These are phyloP conservation scores for Aspergillus persii DNA, from an alignment of 2,329 filamentous ascomycete species.

Conservation along the genomic window DNA sequence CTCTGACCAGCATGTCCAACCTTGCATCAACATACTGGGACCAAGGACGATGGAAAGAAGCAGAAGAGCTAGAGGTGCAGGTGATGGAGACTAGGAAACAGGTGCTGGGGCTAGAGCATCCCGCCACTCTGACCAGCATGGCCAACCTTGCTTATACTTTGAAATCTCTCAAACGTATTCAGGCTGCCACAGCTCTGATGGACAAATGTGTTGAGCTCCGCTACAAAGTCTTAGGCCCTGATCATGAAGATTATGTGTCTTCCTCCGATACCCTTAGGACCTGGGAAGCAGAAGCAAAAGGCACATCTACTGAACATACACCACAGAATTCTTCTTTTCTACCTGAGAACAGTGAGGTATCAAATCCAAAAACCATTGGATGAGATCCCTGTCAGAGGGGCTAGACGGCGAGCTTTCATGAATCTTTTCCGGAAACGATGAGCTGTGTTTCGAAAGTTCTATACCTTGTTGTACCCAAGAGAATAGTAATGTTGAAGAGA, in stretches of 20 bases:
- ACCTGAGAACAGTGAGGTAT: too few relatives aligned
- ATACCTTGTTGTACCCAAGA: not conserved
- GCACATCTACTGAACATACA: too few relatives aligned
- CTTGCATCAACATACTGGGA: not conserved
- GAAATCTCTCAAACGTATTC: not conserved
- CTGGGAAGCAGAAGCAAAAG: not conserved
- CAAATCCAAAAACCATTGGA: too few relatives aligned
- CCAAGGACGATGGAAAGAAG: constrained; percentile 12
- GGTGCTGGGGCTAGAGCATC: constrained; percentile 13
- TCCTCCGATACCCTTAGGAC: not conserved
- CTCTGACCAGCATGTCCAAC: constrained; percentile 5
- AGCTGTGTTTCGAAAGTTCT: not conserved
- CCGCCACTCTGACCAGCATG: constrained; percentile 6
- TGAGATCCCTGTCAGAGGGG: not conserved
- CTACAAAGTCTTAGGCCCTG: not conserved
- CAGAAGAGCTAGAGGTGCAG: constrained; percentile 16
- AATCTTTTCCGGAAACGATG: not conserved
- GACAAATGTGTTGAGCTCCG: not conserved
- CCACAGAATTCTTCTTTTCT: too few relatives aligned
- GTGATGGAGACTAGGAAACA: constrained; percentile 17
- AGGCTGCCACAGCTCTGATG: not conserved
- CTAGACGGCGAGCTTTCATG: not conserved
- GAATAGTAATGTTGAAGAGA: not conserved
- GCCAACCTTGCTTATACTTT: constrained; percentile 1
- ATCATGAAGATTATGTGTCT: not conserved